Evolutionary conservation across 2,329 filamentous ascomycete genomes (phyloP), one percentile per base, ranked within the genome.

Genomic region (Rutstroemia sp.): DNA sequence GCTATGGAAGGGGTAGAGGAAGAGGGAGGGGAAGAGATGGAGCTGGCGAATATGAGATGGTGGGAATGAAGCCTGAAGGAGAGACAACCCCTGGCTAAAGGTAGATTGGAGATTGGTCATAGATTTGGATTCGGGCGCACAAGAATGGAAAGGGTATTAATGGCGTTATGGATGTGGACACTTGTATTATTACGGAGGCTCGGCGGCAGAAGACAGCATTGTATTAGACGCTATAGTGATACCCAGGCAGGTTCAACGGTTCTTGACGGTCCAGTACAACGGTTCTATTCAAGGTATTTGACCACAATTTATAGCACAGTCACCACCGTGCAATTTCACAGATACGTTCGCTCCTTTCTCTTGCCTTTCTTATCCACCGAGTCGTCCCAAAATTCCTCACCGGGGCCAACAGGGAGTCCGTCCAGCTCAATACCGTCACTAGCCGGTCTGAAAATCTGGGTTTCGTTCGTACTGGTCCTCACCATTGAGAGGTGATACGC

Each of bases 41-140:
- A 0, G 76, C 72, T 0, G 81, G 79, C 12, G 81, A 82, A 60
- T 88, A 87, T 70, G 85, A 88, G 70, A 86, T 88, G 82, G 79
- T 54, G 45, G 73, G 75, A 42, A 74, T 83, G 66, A 78, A 78
- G 58, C 69, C 62, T 8, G 66, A 68, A 27, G 67, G 58, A 21
- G 65, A 64, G 30, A 57, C 41, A 18, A 44, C 56, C 41, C 23
- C 50, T 34, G 51, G 47, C 58, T 58, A 44, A 56, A 59, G 27
- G 53, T 62, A 34, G 8, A 49, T 12, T 30, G 23, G 14, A 34
- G 8, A 49, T 12, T 30, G 23, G 9, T 56, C 50, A 21, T 45
- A 38, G 16, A 23, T 45, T 52, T 52, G 48, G 25, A 42, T 56
- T 54, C 34, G 38, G 59, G 62, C 60, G 61, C 47, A 62, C 54